Evolutionary conservation across 2,329 filamentous ascomycete species (phyloP).

Genomic region (Huntiella decipiens): DNA sequence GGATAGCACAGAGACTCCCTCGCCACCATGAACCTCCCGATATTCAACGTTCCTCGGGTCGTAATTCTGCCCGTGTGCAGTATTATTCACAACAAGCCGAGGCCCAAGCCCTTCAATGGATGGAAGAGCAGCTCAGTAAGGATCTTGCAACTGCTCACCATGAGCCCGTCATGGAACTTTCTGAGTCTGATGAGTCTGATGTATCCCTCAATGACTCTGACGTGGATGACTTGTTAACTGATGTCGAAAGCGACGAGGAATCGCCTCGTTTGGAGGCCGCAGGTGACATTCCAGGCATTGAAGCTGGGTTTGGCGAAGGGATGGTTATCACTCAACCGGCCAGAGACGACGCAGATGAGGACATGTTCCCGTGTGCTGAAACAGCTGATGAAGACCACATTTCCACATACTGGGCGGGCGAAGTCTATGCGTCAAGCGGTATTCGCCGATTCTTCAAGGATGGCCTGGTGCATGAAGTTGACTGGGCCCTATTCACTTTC

Average conservation of each 20-base stretch:
- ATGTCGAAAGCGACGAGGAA: slow-evolving; percentile 4
- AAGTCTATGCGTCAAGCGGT: slow-evolving; percentile 77
- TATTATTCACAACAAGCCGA: no score
- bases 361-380: slow-evolving; percentile 51
- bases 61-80: no score
- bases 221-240: slow-evolving; percentile 13
- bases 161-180: slow-evolving; percentile 41
- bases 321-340: slow-evolving; percentile 82
- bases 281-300: slow-evolving; percentile 64
- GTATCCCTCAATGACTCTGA: slow-evolving; percentile 34
- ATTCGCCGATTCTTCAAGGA: slow-evolving; percentile 57
- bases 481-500: slow-evolving; percentile 85
- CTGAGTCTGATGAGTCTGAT: slow-evolving; percentile 39
- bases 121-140: slow-evolving; percentile 7
- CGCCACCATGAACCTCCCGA: no score
- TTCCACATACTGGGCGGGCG: slow-evolving; percentile 59
- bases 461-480: slow-evolving; percentile 71
- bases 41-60: no score
- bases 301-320: slow-evolving; percentile 53
- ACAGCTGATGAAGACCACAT: slow-evolving; percentile 66
- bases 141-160: slow-evolving; percentile 16
- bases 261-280: slow-evolving; percentile 24
- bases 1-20: no score
- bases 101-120: no score
- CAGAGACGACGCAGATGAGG: slow-evolving; percentile 65